Evolutionary conservation across 805 yeast species (phyloP), one percentile per base, ranked within the genome.

Genomic region (Candida parachauliodes): DNA sequence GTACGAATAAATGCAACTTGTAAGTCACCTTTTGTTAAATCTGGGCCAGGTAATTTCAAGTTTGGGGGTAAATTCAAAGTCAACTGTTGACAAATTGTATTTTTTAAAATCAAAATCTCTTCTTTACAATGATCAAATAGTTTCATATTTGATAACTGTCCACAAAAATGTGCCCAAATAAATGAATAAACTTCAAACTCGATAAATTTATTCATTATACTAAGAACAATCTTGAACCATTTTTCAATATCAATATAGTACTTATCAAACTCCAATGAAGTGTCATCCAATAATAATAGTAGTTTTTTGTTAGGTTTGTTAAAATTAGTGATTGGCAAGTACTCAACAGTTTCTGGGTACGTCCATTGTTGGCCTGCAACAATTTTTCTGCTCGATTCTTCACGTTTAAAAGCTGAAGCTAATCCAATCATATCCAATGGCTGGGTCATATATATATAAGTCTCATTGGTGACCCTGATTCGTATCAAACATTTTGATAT

Each of bases 181-280:
- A 68, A 82, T 0, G 88, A 77, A 54, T 80, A 85, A 1, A 77
- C 53, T 44, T 83, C 91, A 93, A 91, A 85, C 42, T 74, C 72
- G 12, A 74, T 65, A 27, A 79, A 79, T 3, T 65, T 62, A 9
- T 72, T 72, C 45, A 84, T 50, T 0, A 80, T 64, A 5, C 62
- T 58, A 8, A 73, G 53, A 5, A 80, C 75, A 9, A 78, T 42
- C 0, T 63, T 51, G 7, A 83, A 55, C 82, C 88, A 76, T 11
- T 55, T 51, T 4, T 67, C 50, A n/a, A 77, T 60, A 43, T 76
- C 77, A 16, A 79, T 45, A 28, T 35, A 40, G 16, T 34, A 31
- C n/a, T 35, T 40, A 16, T 27, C 38, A 29, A 35, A 16, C 6
- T 32, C 39, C n/a, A n/a, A n/a, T n/a, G n/a, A n/a, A 11, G 26